phyloP scores from a whole-genome alignment of 192 early-diverging fungal species.

The Cladochytrium replicatum region DNA sequence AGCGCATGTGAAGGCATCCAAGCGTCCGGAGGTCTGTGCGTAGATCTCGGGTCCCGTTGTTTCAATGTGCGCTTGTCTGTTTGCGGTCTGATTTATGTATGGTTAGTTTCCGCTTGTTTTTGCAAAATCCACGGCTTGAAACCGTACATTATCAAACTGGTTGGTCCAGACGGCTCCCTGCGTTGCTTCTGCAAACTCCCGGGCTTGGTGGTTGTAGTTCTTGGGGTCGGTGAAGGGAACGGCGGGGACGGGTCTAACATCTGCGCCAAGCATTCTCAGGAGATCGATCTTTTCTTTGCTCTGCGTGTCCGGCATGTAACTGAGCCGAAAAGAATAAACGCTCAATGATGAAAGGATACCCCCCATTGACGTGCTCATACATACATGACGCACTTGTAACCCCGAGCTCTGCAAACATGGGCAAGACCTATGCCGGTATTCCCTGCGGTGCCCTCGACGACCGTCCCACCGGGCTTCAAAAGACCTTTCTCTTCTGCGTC shows the following conservation, averaged over 20 bases:
- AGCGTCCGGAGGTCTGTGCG: constrained; percentile 62
- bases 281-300: constrained; percentile 90
- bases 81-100: constrained; percentile 49
- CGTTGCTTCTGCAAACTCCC: constrained; percentile 62
- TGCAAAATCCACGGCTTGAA: not conserved
- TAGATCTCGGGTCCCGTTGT: constrained; percentile 95
- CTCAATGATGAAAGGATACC: constrained; percentile 2
- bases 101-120: too few species aligned
- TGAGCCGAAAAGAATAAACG: not conserved
- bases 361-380: not conserved
- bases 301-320: constrained; percentile 95
- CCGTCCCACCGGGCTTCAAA: constrained; percentile 76
- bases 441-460: constrained; percentile 53
- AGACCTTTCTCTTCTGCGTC: constrained; percentile 82
- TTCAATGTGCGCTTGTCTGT: constrained; percentile 84
- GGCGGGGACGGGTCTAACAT: constrained; percentile 87
- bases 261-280: constrained; percentile 84
- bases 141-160: constrained; percentile 78
- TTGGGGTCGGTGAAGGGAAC: constrained; percentile 82
- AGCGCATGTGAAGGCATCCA: constrained; percentile 86
- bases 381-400: constrained; percentile 84
- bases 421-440: constrained; percentile 97
- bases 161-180: constrained; percentile 92
- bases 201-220: constrained; percentile 94
- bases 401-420: constrained; percentile 85